Evolutionary conservation across 2,329 filamentous ascomycete genomes (phyloP), one percentile per base, ranked within the genome.

Genomic region (Zasmidium citrigriseum): DNA sequence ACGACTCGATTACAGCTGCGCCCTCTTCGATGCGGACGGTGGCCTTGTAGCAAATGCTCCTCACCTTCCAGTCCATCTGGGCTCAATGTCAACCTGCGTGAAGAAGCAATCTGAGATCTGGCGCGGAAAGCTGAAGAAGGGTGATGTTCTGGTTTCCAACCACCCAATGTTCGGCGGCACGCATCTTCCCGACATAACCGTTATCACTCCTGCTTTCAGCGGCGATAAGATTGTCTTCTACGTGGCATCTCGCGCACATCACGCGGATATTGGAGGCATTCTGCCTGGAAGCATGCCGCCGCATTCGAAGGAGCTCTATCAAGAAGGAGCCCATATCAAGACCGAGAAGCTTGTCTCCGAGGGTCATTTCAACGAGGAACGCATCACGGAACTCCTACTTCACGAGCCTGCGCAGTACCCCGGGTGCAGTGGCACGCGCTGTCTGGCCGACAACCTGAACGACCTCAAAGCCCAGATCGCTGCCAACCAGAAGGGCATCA

Each of bases 401-500:
- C 80, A 86, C 14, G 89, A 92, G 62, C 91, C 91, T 0, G 89
- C 89, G 0, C 80, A 88, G 66, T 86, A 89, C 64, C 85, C 87
- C 0, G 91, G 89, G 1, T 95, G 90, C 75, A 87, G 84, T 54
- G 91, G 90, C 1, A 93, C 91, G 0, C 80, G 91, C 46, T 91
- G 90, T 70, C 79, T 96, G 1, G 86, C 84, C 10, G 91, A 96
- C 73, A 96, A 96, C 70, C 80, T 96, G 64, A 93, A 91, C 53
- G 91, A 96, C 70, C 80, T 96, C 44, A 92, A 93, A 73, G 91
- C 91, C 0, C 91, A 96, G 71, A 88, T 95, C 12, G 90, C 91
- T 0, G 90, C 91, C 12, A 96, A 96, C 68, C 88, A 91, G 67
- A 92, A 92, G 66, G 91, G 91, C 9, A 93, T 93, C 68, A 87